Base-by-base conservation (phyloP, 1,284 basidiomycete species). In the Meira nashicola region DNA sequence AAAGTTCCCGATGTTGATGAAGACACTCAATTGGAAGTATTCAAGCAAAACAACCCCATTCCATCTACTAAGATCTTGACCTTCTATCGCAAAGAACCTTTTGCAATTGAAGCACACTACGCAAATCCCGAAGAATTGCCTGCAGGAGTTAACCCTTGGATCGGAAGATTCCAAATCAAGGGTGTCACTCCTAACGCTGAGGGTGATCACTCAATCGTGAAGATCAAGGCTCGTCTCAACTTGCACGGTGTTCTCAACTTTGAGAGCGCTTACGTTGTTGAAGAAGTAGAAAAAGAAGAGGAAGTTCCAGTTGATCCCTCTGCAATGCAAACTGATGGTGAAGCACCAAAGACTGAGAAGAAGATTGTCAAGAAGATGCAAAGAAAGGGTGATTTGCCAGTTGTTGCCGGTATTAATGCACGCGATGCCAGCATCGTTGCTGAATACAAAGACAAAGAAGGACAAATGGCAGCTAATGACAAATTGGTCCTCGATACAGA, bases 41-140 rank as follows among this genome's bases (percentile, higher is more conserved):
- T 77, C 73, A 63, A 69, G 62, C 70, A 68, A 56, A 77, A 76
- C 70, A 77, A 77, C 69, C 75, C 75, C 33, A 73, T 76, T 57
- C 75, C 75, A 39, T 77, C 75, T 25, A 77, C 75, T 65, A 77
- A 77, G 70, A 75, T 77, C 55, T 68, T 77, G 47, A 77, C 75
- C 39, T 77, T 77, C 69, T 77, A 77, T 71, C 73, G 75, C 63
- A 77, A 77, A 71, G 73, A 76, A 54, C 72, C 73, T 56, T 77
- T 77, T 56, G 65, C 66, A 41, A 68, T 77, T 53, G 66, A 76
- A 59, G 75, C 73, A 2, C 62, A 68, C 57, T 77, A 77, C 63
- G 69, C 74, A 44, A 48, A 67, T 37, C 67, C 71, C 38, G 65
- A 66, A 7, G 57, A 58, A 57, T 60, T 76, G 50, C 75, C 75